A percentile compares a stretch with the other conserved stretches of the same genome.
Evolutionary conservation across 306 rosid genomes (phyloP).

Genomic region (Citrullus mucosospermus): DNA sequence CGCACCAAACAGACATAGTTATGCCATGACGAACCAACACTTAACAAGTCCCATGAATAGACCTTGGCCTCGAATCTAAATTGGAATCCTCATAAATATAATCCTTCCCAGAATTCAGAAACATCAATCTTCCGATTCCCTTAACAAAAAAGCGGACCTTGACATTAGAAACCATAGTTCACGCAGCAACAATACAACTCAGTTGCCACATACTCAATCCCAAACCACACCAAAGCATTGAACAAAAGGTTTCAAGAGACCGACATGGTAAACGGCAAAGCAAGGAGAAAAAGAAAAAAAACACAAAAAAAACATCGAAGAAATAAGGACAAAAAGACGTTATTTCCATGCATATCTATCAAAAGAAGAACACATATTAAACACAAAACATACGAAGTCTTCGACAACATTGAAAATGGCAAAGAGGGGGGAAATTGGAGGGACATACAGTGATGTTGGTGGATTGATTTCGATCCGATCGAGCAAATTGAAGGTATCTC

Average conservation of each 20-base stretch:
- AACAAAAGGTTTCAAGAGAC: neutral
- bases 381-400: neutral
- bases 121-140: slow-evolving; percentile 21
- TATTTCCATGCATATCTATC: neutral
- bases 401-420: neutral
- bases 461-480: neutral
- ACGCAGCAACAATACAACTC: neutral
- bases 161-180: slow-evolving; percentile 2
- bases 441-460: neutral
- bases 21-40: slow-evolving; percentile 56
- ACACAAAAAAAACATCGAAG: neutral
- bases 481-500: neutral
- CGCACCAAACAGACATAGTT: slow-evolving; percentile 67
- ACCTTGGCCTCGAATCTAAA: slow-evolving; percentile 36
- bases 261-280: neutral
- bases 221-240: neutral
- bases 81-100: slow-evolving; percentile 30
- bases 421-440: neutral
- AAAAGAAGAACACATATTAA: neutral
- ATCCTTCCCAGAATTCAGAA: slow-evolving; percentile 30
- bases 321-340: neutral
- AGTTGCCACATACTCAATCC: neutral
- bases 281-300: neutral
- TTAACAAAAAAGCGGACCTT: slow-evolving; percentile 1
- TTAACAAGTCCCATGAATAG: slow-evolving; percentile 48